Evolutionary conservation across 352 stramenopile genomes (phyloP).

Genomic region (Phytophthora pisi): DNA sequence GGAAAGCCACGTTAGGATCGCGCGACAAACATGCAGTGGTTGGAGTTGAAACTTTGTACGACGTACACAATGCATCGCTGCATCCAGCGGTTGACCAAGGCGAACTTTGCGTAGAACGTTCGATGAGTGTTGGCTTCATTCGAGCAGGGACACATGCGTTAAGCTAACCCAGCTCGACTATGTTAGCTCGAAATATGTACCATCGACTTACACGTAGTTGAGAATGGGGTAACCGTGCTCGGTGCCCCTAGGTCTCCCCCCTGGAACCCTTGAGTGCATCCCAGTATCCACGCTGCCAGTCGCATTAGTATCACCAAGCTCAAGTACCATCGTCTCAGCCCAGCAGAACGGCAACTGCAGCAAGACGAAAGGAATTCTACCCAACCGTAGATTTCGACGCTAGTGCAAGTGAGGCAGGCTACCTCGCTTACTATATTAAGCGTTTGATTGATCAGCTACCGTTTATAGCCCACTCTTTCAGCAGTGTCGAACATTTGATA

Average conservation of each 20-base stretch:
- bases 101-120: conserved; percentile 62
- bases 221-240: conserved; percentile 57
- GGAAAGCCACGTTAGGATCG: not conserved
- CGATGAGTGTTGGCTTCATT: conserved; percentile 53
- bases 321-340: conserved; percentile 20
- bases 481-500: conserved; percentile 73
- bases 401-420: no score
- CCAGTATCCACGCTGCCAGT: not conserved
- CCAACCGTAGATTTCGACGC: not conserved
- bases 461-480: conserved; percentile 81
- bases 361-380: not conserved
- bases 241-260: conserved; percentile 35
- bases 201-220: conserved; percentile 62
- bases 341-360: not conserved
- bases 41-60: not conserved
- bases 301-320: not conserved
- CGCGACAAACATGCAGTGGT: not conserved
- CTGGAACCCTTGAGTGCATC: conserved; percentile 9
- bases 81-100: conserved; percentile 57
- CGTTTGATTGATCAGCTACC: conserved; percentile 28
- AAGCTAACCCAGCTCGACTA: not conserved
- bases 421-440: conserved; percentile 19
- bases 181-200: not conserved
- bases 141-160: not conserved
- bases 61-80: conserved; percentile 40